Conservation (phyloP, 2,329 filamentous ascomycete genomes). For the Botrytis byssoidea region DNA sequence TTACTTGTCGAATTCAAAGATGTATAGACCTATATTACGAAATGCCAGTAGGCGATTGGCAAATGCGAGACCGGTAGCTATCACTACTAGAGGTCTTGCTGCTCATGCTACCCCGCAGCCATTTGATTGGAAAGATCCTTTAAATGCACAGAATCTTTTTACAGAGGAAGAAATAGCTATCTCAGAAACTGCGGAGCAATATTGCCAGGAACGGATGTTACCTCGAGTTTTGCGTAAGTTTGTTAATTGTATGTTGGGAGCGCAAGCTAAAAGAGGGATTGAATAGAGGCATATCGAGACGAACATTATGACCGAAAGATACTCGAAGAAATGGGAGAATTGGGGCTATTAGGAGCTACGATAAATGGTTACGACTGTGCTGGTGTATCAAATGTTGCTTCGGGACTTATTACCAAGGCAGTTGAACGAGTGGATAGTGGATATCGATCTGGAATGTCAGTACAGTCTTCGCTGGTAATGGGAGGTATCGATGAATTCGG, state of each 20-base stretch:
- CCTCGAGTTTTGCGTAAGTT: constrained; percentile 79
- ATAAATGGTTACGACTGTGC: constrained; percentile 88
- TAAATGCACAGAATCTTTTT: constrained; percentile 70
- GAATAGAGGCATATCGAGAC: constrained; percentile 75
- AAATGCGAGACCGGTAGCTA: constrained; percentile 24
- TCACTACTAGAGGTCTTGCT: constrained; percentile 33
- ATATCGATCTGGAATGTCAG: constrained; percentile 89
- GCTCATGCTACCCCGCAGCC: constrained; percentile 36
- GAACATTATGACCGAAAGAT: constrained; percentile 86
- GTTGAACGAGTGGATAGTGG: constrained; percentile 90
- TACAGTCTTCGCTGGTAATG: constrained; percentile 92
- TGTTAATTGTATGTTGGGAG: constrained; percentile 20
- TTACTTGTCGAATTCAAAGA: constrained; percentile 20
- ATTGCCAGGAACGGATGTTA: constrained; percentile 85
- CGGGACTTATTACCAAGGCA: constrained; percentile 85
- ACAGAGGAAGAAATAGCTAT: constrained; percentile 92
- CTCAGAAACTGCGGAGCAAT: constrained; percentile 84
- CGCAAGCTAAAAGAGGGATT: constrained; percentile 15
- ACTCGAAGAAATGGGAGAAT: constrained; percentile 85
- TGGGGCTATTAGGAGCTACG: constrained; percentile 82
- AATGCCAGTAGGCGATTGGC: constrained; percentile 31
- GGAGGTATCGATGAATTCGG: constrained; percentile 87
- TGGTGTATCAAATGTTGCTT: constrained; percentile 81
- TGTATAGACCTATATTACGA: constrained; percentile 36
- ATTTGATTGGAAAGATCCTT: constrained; percentile 92